Evolutionary conservation across 805 yeast genomes (phyloP), one percentile per base, ranked within the genome.

Genomic region (Candida dajiaensis): DNA sequence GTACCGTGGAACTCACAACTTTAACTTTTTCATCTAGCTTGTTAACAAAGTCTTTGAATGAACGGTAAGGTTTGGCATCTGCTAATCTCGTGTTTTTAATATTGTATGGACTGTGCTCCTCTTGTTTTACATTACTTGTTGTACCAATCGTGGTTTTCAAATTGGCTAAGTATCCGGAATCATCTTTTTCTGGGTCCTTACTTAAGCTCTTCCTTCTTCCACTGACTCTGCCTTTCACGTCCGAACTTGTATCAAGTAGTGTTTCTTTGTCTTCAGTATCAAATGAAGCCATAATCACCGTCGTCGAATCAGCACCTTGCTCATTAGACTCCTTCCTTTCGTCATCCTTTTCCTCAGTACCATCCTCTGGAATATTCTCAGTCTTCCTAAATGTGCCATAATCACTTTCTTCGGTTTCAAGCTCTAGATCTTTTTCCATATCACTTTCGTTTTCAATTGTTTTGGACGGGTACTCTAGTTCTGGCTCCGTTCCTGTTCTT

Each of bases 41-140:
- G 7, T 44, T 50, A 9, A 54, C 25, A 26, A 48, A 45, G 6
- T 56, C 54, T 42, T 46, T 54, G 41, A 58, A 46, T 1, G 48
- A 41, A 13, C 39, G 29, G 7, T 38, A 46, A 3, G 51, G 50
- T 11, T 21, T 43, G 1, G 29, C 12, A 19, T 45, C 50, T 9
- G 50, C 15, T 4, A 45, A 10, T 19, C 51, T 41, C 9, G 38
- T 42, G 0, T 53, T 51, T 11, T 40, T 23, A 18, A 43, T 47
- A 7, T 19, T 52, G 35, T 47, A 56, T 0, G 58, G 62, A 21
- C 61, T 54, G 37, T 57, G 55, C 31, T 43, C 50, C 21, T 47
- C 48, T 42, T 50, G 55, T 28, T 42, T 47, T 2, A 44, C 20
- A 11, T 41, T 16, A 2, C 31, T 31, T 13, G 21, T 18, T 33